Evolutionary conservation across 345 rosid genomes (phyloP).

Genomic region (thale cress (Arabidopsis thaliana)): DNA sequence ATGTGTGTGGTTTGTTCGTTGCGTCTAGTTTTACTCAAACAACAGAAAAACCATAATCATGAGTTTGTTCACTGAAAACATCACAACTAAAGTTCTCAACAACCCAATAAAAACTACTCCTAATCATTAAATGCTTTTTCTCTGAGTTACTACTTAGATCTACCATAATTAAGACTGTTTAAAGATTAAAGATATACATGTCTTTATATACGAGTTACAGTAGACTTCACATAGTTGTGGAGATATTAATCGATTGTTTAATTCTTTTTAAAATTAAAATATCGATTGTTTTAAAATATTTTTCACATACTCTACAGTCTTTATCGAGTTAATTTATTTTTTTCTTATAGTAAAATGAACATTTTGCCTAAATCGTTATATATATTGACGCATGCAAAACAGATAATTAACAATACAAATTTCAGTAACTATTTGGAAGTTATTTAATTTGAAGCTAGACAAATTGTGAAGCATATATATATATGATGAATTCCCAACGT

Average conservation of each 20-base stretch:
- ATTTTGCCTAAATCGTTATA: background rate
- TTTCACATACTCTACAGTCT: no score
- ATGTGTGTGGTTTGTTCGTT: slow-evolving; percentile 45
- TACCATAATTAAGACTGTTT: slow-evolving; percentile 8
- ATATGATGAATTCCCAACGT: background rate
- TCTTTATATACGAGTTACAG: background rate
- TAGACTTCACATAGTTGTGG: slow-evolving; percentile 1
- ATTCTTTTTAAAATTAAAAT: background rate
- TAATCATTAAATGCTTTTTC: slow-evolving; percentile 35
- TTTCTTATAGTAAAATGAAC: background rate
- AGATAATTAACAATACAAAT: background rate
- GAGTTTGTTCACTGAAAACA: slow-evolving; percentile 44
- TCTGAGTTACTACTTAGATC: slow-evolving; percentile 25
- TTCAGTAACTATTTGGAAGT: background rate
- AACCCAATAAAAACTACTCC: slow-evolving; percentile 9
- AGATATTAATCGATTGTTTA: background rate
- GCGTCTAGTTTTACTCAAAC: slow-evolving; percentile 45
- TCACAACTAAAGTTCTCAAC: slow-evolving; percentile 33
- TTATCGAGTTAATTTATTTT: background rate
- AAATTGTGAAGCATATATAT: background rate
- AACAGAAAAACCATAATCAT: slow-evolving; percentile 41
- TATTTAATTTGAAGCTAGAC: background rate
- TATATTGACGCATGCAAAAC: background rate
- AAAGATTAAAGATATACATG: background rate
- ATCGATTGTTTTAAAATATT: background rate